A percentile compares a stretch with the other conserved stretches of the same genome.
Evolutionary conservation across 208 protist species (phyloP).

Genomic region (Acanthamoeba lugdunensis): DNA sequence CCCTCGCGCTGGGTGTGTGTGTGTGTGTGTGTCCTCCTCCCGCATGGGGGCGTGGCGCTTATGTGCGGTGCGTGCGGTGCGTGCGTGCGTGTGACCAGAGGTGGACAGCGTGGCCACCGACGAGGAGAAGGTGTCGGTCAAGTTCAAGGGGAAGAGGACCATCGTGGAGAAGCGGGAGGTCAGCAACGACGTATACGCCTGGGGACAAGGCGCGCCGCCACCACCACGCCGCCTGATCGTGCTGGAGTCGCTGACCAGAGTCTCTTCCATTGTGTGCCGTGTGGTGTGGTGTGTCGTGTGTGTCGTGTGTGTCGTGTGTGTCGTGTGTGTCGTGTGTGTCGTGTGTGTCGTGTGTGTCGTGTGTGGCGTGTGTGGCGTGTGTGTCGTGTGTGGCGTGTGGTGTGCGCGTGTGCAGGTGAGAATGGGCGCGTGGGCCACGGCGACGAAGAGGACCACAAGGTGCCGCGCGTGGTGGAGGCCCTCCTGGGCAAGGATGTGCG

Average conservation of each 20-base stretch:
- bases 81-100: not conserved
- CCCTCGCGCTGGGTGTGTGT: too few species aligned
- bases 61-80: not conserved
- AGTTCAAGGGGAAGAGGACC: constrained; percentile 38
- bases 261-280: not conserved
- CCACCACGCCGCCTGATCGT: too few species aligned
- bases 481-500: constrained; percentile 48
- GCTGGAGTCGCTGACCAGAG: too few species aligned
- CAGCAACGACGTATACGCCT: constrained; percentile 57
- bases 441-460: constrained; percentile 22
- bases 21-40: too few species aligned
- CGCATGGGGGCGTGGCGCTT: too few species aligned
- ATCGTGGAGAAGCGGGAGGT: constrained; percentile 28
- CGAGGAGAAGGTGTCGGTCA: constrained; percentile 44
- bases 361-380: too few species aligned
- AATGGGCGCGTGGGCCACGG: constrained; percentile 52
- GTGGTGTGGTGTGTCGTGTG: too few species aligned
- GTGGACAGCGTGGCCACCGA: not conserved
- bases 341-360: too few species aligned
- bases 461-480: constrained; percentile 24
- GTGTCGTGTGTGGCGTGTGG: too few species aligned
- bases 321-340: too few species aligned
- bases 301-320: too few species aligned
- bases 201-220: not conserved
- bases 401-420: too few species aligned